These are phyloP conservation scores for Metschnikowia arizonensis DNA, from an alignment of 805 yeast species.

Conservation along the genomic window DNA sequence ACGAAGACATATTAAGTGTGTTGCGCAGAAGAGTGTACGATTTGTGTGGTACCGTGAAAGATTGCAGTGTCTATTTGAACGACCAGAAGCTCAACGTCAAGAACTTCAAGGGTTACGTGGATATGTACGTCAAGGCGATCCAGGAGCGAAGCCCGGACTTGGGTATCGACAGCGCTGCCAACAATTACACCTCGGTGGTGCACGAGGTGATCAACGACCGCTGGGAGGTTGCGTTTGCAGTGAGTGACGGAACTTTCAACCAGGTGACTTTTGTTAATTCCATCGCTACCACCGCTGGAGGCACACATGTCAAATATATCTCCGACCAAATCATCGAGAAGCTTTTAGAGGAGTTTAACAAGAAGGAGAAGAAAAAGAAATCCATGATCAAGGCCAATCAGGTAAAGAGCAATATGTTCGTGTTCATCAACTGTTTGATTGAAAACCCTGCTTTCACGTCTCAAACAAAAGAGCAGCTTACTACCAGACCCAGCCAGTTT, in stretches of 20 bases:
- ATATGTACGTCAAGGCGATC: conserved; percentile 79
- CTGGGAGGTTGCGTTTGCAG: conserved; percentile 96
- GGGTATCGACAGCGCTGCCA: conserved; percentile 28
- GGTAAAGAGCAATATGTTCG: conserved; percentile 82
- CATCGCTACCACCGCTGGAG: conserved; percentile 95
- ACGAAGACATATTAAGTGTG: conserved; percentile 78
- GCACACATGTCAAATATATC: conserved; percentile 86
- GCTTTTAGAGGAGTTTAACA: conserved; percentile 58
- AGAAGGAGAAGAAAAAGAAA: conserved; percentile 62
- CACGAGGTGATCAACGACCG: conserved; percentile 79
- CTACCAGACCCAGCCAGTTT: conserved; percentile 83
- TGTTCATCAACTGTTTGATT: conserved; percentile 86
- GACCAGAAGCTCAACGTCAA: conserved; percentile 65
- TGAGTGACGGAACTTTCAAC: conserved; percentile 83
- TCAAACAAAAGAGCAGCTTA: conserved; percentile 93
- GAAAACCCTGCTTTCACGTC: conserved; percentile 97
- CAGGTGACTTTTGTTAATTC: conserved; percentile 97
- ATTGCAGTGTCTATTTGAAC: conserved; percentile 72
- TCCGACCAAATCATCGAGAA: conserved; percentile 81
- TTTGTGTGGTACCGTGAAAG: conserved; percentile 88
- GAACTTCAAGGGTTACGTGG: conserved; percentile 83
- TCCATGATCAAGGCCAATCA: conserved; percentile 83
- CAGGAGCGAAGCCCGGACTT: conserved; percentile 44
- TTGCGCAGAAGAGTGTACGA: conserved; percentile 92
- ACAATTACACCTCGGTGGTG: conserved; percentile 48